Evolutionary conservation across 805 yeast genomes (phyloP).

Genomic region (Candida oleophila): DNA sequence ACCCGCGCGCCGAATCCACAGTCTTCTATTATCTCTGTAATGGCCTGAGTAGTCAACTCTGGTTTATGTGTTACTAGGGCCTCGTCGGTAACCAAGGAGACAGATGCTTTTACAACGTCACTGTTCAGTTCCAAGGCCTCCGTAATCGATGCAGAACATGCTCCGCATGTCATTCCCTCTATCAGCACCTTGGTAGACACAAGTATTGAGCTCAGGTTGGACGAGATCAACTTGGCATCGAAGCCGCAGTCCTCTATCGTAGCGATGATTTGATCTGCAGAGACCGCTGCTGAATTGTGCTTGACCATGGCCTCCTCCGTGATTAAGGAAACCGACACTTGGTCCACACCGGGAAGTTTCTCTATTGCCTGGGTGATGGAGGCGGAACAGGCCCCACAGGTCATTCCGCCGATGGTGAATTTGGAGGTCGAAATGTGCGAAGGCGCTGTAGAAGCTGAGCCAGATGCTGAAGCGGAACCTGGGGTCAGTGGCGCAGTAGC

Average conservation of each 20-base stretch:
- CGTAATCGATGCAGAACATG: constrained; percentile 73
- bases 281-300: neutral
- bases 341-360: constrained; percentile 13
- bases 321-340: constrained; percentile 15
- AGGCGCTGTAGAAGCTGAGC: constrained; percentile 34
- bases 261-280: constrained; percentile 5
- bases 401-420: constrained; percentile 22
- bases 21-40: constrained; percentile 63
- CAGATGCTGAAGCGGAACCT: neutral
- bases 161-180: constrained; percentile 89
- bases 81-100: constrained; percentile 75
- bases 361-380: constrained; percentile 37
- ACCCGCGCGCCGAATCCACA: constrained; percentile 34
- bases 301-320: constrained; percentile 12
- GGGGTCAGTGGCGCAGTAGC: neutral
- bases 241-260: constrained; percentile 26
- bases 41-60: constrained; percentile 25
- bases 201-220: neutral
- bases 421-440: constrained; percentile 37
- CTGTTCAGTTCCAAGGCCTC: constrained; percentile 46
- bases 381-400: constrained; percentile 28
- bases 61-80: constrained; percentile 56
- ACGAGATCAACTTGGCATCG: constrained; percentile 10
- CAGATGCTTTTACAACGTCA: constrained; percentile 56
- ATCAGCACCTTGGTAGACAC: constrained; percentile 26